Percentiles rank a stretch among this genome's conserved stretches.
Conservation (phyloP, 805 yeast genomes). For the Huiozyma naganishii region DNA sequence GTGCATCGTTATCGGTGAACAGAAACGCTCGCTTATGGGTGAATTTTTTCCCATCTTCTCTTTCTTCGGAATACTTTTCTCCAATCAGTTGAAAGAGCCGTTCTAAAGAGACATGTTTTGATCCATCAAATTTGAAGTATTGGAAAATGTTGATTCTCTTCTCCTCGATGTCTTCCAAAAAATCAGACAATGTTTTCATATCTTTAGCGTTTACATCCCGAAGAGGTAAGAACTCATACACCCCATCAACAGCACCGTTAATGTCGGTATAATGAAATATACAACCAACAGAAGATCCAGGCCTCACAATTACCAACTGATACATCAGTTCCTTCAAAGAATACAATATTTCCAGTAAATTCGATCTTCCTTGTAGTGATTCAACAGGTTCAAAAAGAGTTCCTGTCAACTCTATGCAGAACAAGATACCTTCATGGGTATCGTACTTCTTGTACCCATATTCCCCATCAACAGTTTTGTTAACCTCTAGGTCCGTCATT, state of each 20-base stretch:
- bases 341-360: constrained; percentile 41
- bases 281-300: constrained; percentile 68
- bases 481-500: no score
- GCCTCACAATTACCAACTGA: constrained; percentile 52
- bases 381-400: constrained; percentile 33
- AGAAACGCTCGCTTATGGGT: constrained; percentile 52
- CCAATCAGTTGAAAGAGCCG: constrained; percentile 40
- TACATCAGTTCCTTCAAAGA: constrained; percentile 53
- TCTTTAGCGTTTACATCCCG: constrained; percentile 43
- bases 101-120: constrained; percentile 26
- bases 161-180: constrained; percentile 34
- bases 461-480: not conserved
- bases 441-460: constrained; percentile 27
- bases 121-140: constrained; percentile 23
- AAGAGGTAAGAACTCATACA: constrained; percentile 41
- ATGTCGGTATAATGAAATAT: constrained; percentile 43
- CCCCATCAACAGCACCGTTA: constrained; percentile 32
- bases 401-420: constrained; percentile 48
- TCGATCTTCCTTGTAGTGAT: constrained; percentile 29
- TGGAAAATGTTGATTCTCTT: constrained; percentile 18
- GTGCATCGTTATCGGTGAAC: constrained; percentile 68
- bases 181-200: constrained; percentile 45
- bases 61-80: constrained; percentile 40
- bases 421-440: constrained; percentile 51
- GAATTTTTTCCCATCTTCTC: constrained; percentile 33